A percentile compares a stretch with the other conserved stretches of the same genome.
phyloP scores from a whole-genome alignment of 2,329 filamentous ascomycete species.

The Aspergillus niger region DNA sequence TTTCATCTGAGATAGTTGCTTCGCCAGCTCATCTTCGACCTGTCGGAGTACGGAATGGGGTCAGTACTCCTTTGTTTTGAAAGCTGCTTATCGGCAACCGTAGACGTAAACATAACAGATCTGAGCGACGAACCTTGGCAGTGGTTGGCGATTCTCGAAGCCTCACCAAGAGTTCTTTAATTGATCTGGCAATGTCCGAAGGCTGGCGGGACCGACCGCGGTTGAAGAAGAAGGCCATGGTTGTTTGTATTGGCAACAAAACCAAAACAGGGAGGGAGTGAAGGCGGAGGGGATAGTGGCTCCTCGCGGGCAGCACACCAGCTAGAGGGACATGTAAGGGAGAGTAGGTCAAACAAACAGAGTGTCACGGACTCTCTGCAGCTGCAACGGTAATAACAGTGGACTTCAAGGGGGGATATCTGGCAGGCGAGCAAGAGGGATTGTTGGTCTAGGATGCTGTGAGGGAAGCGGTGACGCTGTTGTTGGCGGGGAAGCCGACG shows the following conservation, averaged over 20 bases:
- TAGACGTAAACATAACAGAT: background rate
- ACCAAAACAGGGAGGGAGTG: conserved; percentile 3
- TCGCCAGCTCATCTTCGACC: conserved; percentile 82
- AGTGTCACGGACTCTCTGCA: background rate
- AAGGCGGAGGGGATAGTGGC: conserved; percentile 15
- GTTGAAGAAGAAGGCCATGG: conserved; percentile 72
- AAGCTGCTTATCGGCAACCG: background rate
- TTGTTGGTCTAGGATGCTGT: background rate
- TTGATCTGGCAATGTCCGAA: conserved; percentile 62
- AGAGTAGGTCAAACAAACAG: background rate
- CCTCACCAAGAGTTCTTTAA: conserved; percentile 64
- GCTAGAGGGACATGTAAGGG: background rate
- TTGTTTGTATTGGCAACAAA: conserved; percentile 18
- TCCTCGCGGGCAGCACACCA: background rate
- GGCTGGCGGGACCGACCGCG: conserved; percentile 63
- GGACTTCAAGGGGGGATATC: background rate
- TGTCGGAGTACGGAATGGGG: conserved; percentile 43
- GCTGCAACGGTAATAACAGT: background rate
- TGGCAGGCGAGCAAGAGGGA: background rate
- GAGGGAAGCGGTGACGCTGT: conserved; percentile 23
- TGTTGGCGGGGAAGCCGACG: conserved; percentile 25
- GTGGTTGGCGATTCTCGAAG: conserved; percentile 60
- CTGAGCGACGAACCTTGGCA: conserved; percentile 53
- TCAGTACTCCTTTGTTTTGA: conserved; percentile 22
- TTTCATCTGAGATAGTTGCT: conserved; percentile 88